Base-by-base conservation (phyloP, 1,284 basidiomycete species). In the Tylopilus sp. region DNA sequence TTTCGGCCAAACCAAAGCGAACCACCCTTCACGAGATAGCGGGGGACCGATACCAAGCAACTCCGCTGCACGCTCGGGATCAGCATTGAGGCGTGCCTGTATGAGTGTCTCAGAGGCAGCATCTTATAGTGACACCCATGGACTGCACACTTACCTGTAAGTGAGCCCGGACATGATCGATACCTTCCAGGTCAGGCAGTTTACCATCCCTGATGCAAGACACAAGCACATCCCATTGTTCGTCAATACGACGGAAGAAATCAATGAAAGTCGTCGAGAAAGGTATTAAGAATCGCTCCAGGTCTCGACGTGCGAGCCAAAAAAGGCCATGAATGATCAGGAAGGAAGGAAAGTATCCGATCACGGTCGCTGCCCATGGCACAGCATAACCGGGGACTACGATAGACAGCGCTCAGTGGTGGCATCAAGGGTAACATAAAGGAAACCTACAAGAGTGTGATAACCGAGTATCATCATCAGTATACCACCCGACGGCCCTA, bases 241-340 rank as follows among this genome's bases (percentile, higher is more conserved):
- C 57, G 4, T 69, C 63, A 9, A 71, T 19, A 19, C 61, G 57
- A 22, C 36, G 62, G 18, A 67, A 15, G 54, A 72, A 33, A 56
- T 70, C 66, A 18, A 56, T n/a, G 29, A 70, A 61, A 29, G 29
- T 29, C 29, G 29, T 65, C 12, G 32, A 38, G 16, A 60, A 63
- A 16, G 49, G 15, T 24, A 41, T 44, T 19, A 7, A 6, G 5
- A 71, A 62, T 22, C 6, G 49, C 26, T 70, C 61, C 8, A 62
- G 24, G n/a, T 60, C 57, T 13, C 33, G 47, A 24, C 60, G 41
- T 10, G 58, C 63, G 5, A 71, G 65, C 19, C 29, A 53, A 58
- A 71, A 71, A 18, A 72, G 58, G 6, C 60, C 61, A 41, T 71
- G 65, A 13, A 58, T 53, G n/a, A 61, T 60, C 24, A 72, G 53